A percentile compares a stretch with the other conserved stretches of the same genome.
Evolutionary conservation across 169 alveolate species (phyloP).

Genomic region (Amoebophrya sp.): DNA sequence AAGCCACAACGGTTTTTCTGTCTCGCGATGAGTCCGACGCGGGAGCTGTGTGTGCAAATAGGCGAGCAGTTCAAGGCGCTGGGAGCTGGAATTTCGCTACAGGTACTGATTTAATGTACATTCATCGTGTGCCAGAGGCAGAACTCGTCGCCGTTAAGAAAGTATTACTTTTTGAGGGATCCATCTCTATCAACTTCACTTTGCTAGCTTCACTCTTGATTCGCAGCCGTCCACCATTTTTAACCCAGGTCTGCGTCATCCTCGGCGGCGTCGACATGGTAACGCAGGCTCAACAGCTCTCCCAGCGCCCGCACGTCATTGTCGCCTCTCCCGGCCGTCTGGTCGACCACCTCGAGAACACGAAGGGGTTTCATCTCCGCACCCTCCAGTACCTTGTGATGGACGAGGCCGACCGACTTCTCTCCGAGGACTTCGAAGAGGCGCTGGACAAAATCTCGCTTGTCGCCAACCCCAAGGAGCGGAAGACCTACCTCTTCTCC

Average conservation of each 20-base stretch:
- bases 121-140: too few relatives aligned
- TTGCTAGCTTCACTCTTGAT: too few relatives aligned
- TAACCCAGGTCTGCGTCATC: conserved; percentile 73
- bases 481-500: conserved; percentile 91
- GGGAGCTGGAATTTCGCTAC: conserved; percentile 75
- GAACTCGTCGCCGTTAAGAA: too few relatives aligned
- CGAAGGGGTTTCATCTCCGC: conserved; percentile 89
- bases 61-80: conserved; percentile 86
- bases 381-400: conserved; percentile 52
- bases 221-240: too few relatives aligned
- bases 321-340: conserved; percentile 99
- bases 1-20: conserved; percentile 28
- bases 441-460: conserved; percentile 83
- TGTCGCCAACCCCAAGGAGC: conserved; percentile 63
- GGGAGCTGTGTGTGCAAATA: conserved; percentile 96
- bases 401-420: conserved; percentile 75
- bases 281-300: conserved; percentile 79
- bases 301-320: conserved; percentile 91
- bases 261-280: conserved; percentile 97
- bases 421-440: conserved; percentile 88
- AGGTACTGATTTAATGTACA: too few relatives aligned
- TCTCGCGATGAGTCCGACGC: conserved; percentile 73
- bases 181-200: too few relatives aligned
- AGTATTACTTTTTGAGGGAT: too few relatives aligned
- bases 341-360: conserved; percentile 94